These are phyloP conservation scores for Thymus mandschuricus DNA, from an alignment of 257 asterid species.

Conservation along the genomic window DNA sequence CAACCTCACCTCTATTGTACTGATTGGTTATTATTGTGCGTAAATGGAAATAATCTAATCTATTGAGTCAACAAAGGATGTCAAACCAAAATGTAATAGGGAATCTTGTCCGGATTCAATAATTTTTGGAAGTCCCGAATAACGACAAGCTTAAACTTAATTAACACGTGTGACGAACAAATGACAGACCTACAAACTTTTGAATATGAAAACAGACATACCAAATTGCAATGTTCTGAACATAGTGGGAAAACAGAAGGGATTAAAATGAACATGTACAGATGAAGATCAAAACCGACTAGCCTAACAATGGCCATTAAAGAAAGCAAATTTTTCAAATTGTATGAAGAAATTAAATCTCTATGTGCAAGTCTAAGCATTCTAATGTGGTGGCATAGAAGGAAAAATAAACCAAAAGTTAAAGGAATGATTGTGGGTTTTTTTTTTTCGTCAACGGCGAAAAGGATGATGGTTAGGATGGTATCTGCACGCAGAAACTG, in stretches of 20 bases:
- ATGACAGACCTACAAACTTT: too few relatives aligned
- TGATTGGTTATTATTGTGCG: too few relatives aligned
- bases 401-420: background rate
- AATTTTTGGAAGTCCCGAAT: too few relatives aligned
- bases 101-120: too few relatives aligned
- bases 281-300: background rate
- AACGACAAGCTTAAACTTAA: too few relatives aligned
- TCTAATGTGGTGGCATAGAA: background rate
- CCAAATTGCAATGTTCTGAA: background rate
- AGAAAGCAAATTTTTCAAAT: slow-evolving; percentile 16
- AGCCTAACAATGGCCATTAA: background rate
- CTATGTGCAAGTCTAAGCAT: slow-evolving; percentile 2
- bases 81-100: too few relatives aligned
- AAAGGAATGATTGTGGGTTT: too few relatives aligned
- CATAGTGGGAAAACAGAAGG: background rate
- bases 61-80: too few relatives aligned
- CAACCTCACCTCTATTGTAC: too few relatives aligned
- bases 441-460: background rate
- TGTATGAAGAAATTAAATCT: background rate
- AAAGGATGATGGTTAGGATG: slow-evolving; percentile 33
- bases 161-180: too few relatives aligned
- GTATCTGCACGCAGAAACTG: slow-evolving; percentile 58
- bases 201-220: too few relatives aligned
- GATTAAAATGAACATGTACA: background rate
- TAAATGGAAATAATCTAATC: too few relatives aligned